These are phyloP conservation scores for Perilla frutescens DNA, from an alignment of 257 asterid genomes.

Conservation along the genomic window DNA sequence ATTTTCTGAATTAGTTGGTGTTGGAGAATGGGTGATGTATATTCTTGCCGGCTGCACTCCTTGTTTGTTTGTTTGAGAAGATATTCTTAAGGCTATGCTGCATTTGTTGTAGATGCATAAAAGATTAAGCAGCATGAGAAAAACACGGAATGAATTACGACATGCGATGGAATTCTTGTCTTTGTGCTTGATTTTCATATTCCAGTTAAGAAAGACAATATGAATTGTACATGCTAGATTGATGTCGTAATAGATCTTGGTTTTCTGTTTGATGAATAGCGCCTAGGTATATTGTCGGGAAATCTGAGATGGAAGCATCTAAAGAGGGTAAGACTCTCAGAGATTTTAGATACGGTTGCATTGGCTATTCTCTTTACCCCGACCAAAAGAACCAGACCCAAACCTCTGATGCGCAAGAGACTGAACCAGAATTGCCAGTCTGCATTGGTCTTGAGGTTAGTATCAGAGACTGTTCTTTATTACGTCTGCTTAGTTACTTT, in stretches of 20 bases:
- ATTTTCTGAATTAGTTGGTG: neutral
- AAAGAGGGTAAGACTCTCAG: slow-evolving; percentile 72
- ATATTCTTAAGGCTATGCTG: neutral
- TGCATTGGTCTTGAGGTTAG: slow-evolving; percentile 94
- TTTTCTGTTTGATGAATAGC: slow-evolving; percentile 57
- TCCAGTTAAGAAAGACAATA: neutral
- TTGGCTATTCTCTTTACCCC: slow-evolving; percentile 80
- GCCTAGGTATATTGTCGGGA: slow-evolving; percentile 65
- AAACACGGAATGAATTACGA: neutral
- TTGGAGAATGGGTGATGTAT: neutral
- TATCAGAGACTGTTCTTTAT: slow-evolving; percentile 24
- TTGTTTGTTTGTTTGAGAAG: slow-evolving; percentile 14
- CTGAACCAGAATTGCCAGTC: slow-evolving; percentile 68
- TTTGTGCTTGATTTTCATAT: slow-evolving; percentile 26
- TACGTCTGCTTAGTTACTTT: slow-evolving; percentile 25
- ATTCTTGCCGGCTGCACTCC: slow-evolving; percentile 13
- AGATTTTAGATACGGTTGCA: slow-evolving; percentile 82
- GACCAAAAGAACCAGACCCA: slow-evolving; percentile 55
- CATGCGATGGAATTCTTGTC: slow-evolving; percentile 1
- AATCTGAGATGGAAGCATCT: slow-evolving; percentile 72
- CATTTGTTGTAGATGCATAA: slow-evolving; percentile 1
- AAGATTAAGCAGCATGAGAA: neutral
- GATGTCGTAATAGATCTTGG: slow-evolving; percentile 12
- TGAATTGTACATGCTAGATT: neutral
- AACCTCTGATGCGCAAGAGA: slow-evolving; percentile 47